Evolutionary conservation across 192 early-diverging fungal species (phyloP).

Genomic region (Helicostylum pulchrum): DNA sequence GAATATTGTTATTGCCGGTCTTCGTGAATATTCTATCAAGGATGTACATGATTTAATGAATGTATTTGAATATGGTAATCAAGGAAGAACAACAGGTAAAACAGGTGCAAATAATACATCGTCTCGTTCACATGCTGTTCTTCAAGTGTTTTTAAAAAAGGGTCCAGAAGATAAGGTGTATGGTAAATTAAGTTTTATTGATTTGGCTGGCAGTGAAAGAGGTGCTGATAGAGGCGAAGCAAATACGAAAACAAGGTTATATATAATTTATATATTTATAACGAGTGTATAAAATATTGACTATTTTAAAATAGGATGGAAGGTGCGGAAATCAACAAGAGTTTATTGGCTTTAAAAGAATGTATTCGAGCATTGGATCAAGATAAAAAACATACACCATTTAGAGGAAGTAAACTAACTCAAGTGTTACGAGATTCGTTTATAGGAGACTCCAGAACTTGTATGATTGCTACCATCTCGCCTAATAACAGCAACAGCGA

Average conservation of each 20-base stretch:
- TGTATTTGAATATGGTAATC: slow-evolving; percentile 89
- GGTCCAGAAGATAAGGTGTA: slow-evolving; percentile 51
- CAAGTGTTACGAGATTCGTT: slow-evolving; percentile 96
- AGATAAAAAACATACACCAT: slow-evolving; percentile 93
- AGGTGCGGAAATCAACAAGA: slow-evolving; percentile 98
- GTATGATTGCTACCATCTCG: slow-evolving; percentile 98
- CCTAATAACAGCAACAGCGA: slow-evolving; percentile 91
- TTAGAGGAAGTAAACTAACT: slow-evolving; percentile 94
- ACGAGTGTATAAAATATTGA: not conserved
- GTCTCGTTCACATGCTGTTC: slow-evolving; percentile 95
- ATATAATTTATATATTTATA: too few relatives aligned
- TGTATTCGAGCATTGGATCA: slow-evolving; percentile 96
- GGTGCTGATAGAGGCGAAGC: slow-evolving; percentile 94
- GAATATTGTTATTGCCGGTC: slow-evolving; percentile 84
- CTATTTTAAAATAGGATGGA: slow-evolving; percentile 67
- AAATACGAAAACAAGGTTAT: slow-evolving; percentile 82
- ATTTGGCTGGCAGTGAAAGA: slow-evolving; percentile 97
- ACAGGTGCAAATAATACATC: slow-evolving; percentile 96
- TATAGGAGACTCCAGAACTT: slow-evolving; percentile 92
- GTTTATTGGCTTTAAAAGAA: slow-evolving; percentile 93
- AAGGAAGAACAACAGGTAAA: slow-evolving; percentile 85
- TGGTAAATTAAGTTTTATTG: slow-evolving; percentile 95
- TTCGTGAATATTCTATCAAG: slow-evolving; percentile 81
- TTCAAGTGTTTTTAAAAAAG: slow-evolving; percentile 87
- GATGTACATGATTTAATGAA: slow-evolving; percentile 81